These are phyloP conservation scores for Psilocybe sp. DNA, from an alignment of 768 basidiomycete species.

Conservation along the genomic window DNA sequence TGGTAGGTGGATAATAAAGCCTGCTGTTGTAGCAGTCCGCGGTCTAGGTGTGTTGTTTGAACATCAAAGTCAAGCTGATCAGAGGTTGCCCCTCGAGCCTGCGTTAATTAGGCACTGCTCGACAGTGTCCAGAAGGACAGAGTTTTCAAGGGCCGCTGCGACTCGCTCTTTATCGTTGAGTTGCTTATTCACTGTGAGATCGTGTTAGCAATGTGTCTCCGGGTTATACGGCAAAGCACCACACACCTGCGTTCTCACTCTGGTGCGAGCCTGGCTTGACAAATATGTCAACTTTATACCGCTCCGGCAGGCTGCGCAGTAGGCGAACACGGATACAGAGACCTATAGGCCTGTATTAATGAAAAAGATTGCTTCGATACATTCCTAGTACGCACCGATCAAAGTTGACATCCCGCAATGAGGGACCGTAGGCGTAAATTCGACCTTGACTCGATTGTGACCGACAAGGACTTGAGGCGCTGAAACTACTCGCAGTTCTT, in stretches of 20 bases:
- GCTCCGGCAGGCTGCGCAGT: slow-evolving; percentile 81
- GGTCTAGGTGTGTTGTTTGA: too few species aligned
- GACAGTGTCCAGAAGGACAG: slow-evolving; percentile 78
- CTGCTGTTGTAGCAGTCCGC: too few species aligned
- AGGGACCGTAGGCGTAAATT: slow-evolving; percentile 96
- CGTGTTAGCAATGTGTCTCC: not conserved
- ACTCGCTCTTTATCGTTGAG: slow-evolving; percentile 99
- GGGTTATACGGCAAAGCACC: not conserved
- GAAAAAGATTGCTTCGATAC: slow-evolving; percentile 2
- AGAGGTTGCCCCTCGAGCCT: slow-evolving; percentile 17
- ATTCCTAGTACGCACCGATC: slow-evolving; percentile 59
- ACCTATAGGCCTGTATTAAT: slow-evolving; percentile 41
- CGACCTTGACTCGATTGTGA: slow-evolving; percentile 73
- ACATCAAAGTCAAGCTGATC: slow-evolving; percentile 3
- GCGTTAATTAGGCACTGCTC: slow-evolving; percentile 57
- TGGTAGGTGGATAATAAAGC: too few species aligned
- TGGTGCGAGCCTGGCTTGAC: slow-evolving; percentile 96
- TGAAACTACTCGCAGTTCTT: slow-evolving; percentile 94
- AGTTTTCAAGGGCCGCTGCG: slow-evolving; percentile 94
- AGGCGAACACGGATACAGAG: slow-evolving; percentile 95
- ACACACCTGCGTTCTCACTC: slow-evolving; percentile 83
- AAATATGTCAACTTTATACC: slow-evolving; percentile 92
- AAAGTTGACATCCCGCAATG: slow-evolving; percentile 97
- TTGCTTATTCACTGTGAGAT: slow-evolving; percentile 90
- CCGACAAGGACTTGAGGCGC: slow-evolving; percentile 69